These are phyloP conservation scores for Annulohypoxylon moriforme DNA, from an alignment of 495 filamentous ascomycete genomes.

Conservation along the genomic window DNA sequence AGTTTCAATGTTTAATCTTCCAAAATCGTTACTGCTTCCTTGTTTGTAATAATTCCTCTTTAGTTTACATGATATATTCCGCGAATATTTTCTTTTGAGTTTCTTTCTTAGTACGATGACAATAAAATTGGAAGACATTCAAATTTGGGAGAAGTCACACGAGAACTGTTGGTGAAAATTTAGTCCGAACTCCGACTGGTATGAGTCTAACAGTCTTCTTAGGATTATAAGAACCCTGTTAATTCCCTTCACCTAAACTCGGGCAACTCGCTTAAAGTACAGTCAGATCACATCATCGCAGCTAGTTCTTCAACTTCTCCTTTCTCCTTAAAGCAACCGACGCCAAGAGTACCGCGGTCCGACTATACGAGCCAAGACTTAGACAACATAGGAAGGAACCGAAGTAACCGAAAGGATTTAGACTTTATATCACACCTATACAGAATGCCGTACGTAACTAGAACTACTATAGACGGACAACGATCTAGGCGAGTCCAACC, in stretches of 20 bases:
- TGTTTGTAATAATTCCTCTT: too few species aligned
- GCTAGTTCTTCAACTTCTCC: background rate
- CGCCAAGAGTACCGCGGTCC: background rate
- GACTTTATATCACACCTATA: background rate
- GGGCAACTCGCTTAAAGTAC: background rate
- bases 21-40: too few species aligned
- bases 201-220: too few species aligned
- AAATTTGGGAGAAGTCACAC: too few species aligned
- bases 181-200: too few species aligned
- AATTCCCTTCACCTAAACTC: background rate
- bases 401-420: background rate
- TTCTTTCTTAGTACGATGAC: too few species aligned
- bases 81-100: too few species aligned
- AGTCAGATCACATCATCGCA: background rate
- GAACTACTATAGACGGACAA: slow-evolving; percentile 8
- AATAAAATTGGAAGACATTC: too few species aligned
- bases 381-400: background rate
- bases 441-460: background rate
- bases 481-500: background rate
- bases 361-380: background rate
- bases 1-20: too few species aligned
- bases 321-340: background rate
- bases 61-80: too few species aligned
- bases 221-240: background rate
- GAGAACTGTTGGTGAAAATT: too few species aligned